These are phyloP conservation scores for Pneumocystis murina DNA, from an alignment of 1,139 yeast species.

Conservation along the genomic window DNA sequence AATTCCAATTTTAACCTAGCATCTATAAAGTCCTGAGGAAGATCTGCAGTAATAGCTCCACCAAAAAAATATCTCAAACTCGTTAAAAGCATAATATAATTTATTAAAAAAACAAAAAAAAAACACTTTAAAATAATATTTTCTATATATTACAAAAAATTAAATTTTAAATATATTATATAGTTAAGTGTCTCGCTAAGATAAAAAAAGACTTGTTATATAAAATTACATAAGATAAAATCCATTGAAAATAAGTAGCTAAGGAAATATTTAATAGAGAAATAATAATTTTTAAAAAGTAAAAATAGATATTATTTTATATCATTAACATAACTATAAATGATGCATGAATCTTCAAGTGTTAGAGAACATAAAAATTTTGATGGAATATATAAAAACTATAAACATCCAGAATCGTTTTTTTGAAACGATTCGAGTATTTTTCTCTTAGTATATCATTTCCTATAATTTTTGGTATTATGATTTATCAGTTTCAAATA, in stretches of 20 bases:
- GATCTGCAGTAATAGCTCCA: neutral
- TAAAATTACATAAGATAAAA: neutral
- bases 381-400: neutral
- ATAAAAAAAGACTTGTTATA: neutral
- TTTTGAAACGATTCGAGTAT: slow-evolving; percentile 16
- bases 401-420: slow-evolving; percentile 3
- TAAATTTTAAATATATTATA: neutral
- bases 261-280: neutral
- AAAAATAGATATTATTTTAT: neutral
- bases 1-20: neutral
- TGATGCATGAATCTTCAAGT: neutral
- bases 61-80: neutral
- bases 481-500: slow-evolving; percentile 17
- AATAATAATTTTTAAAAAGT: neutral
- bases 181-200: neutral
- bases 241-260: neutral
- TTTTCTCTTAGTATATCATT: slow-evolving; percentile 8
- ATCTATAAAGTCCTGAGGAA: neutral
- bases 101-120: neutral
- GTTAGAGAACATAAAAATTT: neutral
- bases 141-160: neutral
- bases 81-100: neutral
- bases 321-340: neutral
- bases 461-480: slow-evolving; percentile 15
- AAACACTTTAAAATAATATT: neutral